A percentile compares a stretch with the other conserved stretches of the same genome.
Conservation (phyloP, 306 rosid genomes). For the Comarum palustre region DNA sequence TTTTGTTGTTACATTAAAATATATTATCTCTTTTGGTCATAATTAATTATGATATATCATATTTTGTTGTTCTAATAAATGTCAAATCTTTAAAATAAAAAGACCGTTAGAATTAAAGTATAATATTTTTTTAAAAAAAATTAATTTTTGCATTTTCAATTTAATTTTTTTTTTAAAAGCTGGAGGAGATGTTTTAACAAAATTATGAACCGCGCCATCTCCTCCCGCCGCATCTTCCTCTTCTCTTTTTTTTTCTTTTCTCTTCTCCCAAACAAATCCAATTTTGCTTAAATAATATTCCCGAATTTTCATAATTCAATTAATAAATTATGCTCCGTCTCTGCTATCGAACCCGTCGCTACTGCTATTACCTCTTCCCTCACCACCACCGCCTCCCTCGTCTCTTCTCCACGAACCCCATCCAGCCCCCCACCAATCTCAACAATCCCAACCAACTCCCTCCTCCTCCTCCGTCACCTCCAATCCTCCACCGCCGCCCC, state of each 20-base stretch:
- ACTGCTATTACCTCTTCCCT: constrained; percentile 43
- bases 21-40: too few relatives aligned
- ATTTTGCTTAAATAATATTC: neutral
- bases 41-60: too few relatives aligned
- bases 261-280: neutral
- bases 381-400: constrained; percentile 27
- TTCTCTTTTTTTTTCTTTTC: neutral
- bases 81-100: too few relatives aligned
- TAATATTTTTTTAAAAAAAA: too few relatives aligned
- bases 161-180: too few relatives aligned
- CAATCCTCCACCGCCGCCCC: constrained; percentile 22
- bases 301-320: neutral
- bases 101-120: too few relatives aligned
- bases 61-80: too few relatives aligned
- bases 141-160: too few relatives aligned
- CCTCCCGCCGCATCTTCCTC: constrained; percentile 35
- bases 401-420: constrained; percentile 17
- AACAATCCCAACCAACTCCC: constrained; percentile 38
- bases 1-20: too few relatives aligned
- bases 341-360: constrained; percentile 42
- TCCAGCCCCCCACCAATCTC: constrained; percentile 12
- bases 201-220: constrained; percentile 15
- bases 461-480: constrained; percentile 15
- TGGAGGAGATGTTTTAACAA: too few relatives aligned
- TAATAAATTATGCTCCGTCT: constrained; percentile 49